Evolutionary conservation across 805 yeast genomes (phyloP).

Genomic region (Metschnikowia anglica): DNA sequence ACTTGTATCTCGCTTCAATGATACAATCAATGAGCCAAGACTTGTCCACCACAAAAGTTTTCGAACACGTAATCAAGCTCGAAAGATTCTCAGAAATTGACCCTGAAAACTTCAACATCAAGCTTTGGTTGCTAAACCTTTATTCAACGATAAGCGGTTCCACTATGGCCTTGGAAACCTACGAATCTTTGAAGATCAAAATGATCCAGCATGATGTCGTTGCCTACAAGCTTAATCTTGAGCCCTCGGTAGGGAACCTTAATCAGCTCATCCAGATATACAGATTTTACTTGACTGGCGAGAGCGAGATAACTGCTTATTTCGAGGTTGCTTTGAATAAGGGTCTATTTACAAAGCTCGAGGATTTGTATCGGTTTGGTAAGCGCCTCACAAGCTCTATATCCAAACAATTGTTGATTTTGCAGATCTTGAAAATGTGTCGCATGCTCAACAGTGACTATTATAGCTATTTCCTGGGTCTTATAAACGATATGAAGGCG

Average conservation of each 20-base stretch:
- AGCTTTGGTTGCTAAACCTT: conserved; percentile 67
- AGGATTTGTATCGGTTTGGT: conserved; percentile 64
- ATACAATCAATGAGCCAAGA: conserved; percentile 20
- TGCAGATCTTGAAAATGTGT: conserved; percentile 33
- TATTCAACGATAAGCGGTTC: conserved; percentile 59
- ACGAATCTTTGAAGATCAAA: conserved; percentile 58
- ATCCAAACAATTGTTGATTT: conserved; percentile 37
- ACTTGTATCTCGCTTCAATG: conserved; percentile 16
- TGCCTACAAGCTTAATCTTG: conserved; percentile 48
- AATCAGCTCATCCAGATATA: conserved; percentile 32
- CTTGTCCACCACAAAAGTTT: conserved; percentile 25
- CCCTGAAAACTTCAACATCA: conserved; percentile 68
- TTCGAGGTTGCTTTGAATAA: conserved; percentile 55
- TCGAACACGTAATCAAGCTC: conserved; percentile 51
- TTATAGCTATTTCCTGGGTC: conserved; percentile 26
- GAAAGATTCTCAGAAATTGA: conserved; percentile 57
- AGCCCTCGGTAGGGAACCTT: conserved; percentile 44
- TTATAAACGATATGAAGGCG: conserved; percentile 18
- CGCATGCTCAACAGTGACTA: conserved; percentile 35
- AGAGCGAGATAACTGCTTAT: conserved; percentile 49
- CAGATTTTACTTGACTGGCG: conserved; percentile 54
- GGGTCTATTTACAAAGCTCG: conserved; percentile 62
- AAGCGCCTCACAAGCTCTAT: conserved; percentile 51
- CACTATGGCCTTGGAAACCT: conserved; percentile 50
- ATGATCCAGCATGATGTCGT: conserved; percentile 75